Percentiles rank a stretch among this genome's conserved stretches.
Evolutionary conservation across 164 flowering plant genomes (phyloP).

Genomic region (Vitis cinerea): DNA sequence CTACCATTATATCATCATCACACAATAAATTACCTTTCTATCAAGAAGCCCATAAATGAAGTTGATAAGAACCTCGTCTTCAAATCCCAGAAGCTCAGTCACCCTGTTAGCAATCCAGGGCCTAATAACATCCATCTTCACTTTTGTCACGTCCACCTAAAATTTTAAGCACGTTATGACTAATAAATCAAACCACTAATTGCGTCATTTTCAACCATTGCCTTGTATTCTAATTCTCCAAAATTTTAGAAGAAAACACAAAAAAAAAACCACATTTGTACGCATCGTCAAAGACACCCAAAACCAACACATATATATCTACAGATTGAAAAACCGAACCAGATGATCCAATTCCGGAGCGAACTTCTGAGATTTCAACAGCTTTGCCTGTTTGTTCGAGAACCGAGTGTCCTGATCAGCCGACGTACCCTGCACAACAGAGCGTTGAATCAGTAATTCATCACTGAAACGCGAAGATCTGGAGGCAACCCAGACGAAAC

Average conservation of each 20-base stretch:
- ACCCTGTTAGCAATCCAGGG: conserved; percentile 93
- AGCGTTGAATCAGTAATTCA: conserved; percentile 1
- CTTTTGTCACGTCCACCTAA: conserved; percentile 86
- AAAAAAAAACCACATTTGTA: neutral
- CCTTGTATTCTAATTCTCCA: neutral
- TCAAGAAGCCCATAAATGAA: conserved; percentile 85
- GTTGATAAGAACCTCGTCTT: conserved; percentile 92
- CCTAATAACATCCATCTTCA: conserved; percentile 84
- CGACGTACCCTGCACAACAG: conserved; percentile 71
- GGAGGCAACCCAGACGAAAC: neutral
- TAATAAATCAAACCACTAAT: neutral
- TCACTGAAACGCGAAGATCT: neutral
- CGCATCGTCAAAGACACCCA: neutral
- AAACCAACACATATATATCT: neutral
- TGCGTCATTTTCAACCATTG: neutral
- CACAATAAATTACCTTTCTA: conserved; percentile 52
- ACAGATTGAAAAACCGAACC: conserved; percentile 39
- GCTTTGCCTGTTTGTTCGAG: conserved; percentile 97
- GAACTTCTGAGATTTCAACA: conserved; percentile 92
- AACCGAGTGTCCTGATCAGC: conserved; percentile 99
- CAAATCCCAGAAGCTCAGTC: conserved; percentile 93
- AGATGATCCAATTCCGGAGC: conserved; percentile 84
- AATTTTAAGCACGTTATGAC: too few species aligned
- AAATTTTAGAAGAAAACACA: neutral
- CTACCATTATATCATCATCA: neutral